These are phyloP conservation scores for Hermanozyma aechmeae DNA, from an alignment of 805 yeast species.

Conservation along the genomic window DNA sequence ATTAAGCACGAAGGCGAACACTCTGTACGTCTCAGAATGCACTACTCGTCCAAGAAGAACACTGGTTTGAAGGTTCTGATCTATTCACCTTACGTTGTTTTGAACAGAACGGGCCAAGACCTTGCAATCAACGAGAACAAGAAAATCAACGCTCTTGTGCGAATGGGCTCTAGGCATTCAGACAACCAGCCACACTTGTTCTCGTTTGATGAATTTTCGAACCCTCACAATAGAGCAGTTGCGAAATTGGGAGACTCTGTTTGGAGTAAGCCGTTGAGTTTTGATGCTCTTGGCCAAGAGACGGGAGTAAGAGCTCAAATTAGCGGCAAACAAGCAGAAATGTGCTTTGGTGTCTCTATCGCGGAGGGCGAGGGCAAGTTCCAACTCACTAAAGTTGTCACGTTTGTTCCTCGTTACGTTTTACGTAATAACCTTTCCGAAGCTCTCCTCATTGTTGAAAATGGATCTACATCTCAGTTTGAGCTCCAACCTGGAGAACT, in stretches of 20 bases:
- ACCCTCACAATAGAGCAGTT: conserved; percentile 56
- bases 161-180: conserved; percentile 17
- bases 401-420: conserved; percentile 76
- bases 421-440: conserved; percentile 52
- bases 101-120: conserved; percentile 71
- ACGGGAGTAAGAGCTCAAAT: conserved; percentile 43
- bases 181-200: conserved; percentile 59
- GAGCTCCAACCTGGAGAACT: conserved; percentile 38
- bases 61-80: conserved; percentile 59
- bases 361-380: conserved; percentile 83
- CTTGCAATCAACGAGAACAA: conserved; percentile 51
- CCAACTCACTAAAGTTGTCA: conserved; percentile 64
- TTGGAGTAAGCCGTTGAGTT: conserved; percentile 66
- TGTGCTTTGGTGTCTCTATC: conserved; percentile 65
- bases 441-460: conserved; percentile 53
- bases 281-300: conserved; percentile 85
- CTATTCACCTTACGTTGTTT: conserved; percentile 77
- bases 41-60: conserved; percentile 47
- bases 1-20: conserved; percentile 61
- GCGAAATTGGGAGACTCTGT: conserved; percentile 59
- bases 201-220: conserved; percentile 59
- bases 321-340: conserved; percentile 46
- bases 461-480: conserved; percentile 49
- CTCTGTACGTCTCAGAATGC: conserved; percentile 49
- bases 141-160: neutral